These are phyloP conservation scores for Xylariaceae sp. DNA, from an alignment of 2,329 filamentous ascomycete genomes.

Conservation along the genomic window DNA sequence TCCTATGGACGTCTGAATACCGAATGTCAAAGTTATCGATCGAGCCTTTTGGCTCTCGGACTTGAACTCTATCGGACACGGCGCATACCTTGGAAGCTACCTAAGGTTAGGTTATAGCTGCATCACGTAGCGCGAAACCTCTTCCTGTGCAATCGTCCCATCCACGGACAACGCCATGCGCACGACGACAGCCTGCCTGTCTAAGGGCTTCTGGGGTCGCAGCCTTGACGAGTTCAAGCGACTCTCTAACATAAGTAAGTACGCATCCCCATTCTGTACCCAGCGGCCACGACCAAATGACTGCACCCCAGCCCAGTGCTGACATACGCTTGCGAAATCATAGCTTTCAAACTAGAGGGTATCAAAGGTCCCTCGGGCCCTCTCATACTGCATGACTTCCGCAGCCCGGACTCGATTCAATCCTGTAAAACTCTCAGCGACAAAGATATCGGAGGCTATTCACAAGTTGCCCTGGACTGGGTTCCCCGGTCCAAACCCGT, in stretches of 20 bases:
- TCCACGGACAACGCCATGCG: constrained; percentile 38
- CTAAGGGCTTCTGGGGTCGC: constrained; percentile 51
- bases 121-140: not conserved
- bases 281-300: too few relatives aligned
- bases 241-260: constrained; percentile 49
- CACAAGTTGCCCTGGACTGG: constrained; percentile 56
- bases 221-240: constrained; percentile 57
- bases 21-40: constrained; percentile 27
- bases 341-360: constrained; percentile 65
- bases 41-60: constrained; percentile 31
- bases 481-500: constrained; percentile 15
- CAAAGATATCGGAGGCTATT: constrained; percentile 79
- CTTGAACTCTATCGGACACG: constrained; percentile 7
- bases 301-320: too few relatives aligned
- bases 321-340: too few relatives aligned
- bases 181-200: constrained; percentile 38
- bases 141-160: not conserved
- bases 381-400: constrained; percentile 60
- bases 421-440: constrained; percentile 79
- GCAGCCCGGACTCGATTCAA: constrained; percentile 39
- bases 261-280: not conserved
- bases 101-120: too few relatives aligned
- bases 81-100: too few relatives aligned
- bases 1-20: constrained; percentile 8
- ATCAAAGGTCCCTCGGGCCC: constrained; percentile 60